Base-by-base conservation (phyloP, 192 early-diverging fungal species). In the Umbelopsis vinacea region DNA sequence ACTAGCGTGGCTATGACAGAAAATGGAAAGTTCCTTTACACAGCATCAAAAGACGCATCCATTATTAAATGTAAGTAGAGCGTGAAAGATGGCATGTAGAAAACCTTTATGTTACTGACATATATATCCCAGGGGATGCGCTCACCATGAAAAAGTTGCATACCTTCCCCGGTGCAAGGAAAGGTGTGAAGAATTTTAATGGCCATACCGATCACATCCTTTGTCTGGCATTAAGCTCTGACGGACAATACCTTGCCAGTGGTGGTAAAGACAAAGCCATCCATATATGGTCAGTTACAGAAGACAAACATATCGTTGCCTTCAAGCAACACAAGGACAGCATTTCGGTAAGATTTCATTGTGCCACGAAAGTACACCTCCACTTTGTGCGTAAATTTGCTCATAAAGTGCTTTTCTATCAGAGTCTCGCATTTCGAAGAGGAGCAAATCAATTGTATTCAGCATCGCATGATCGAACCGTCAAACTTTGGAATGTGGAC, bases 401-500 rank as follows among this genome's bases (percentile, higher is more conserved):
- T 15, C 35, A 40, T 37, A 2, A 26, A 0, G 17, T 1, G 11
- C 71, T 52, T 29, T 37, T 15, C 68, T 52, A 21, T 26, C 29
- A 89, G 88, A 87, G 91, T 21, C 82, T 98, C 71, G 88, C 84
- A 15, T 99, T 99, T 83, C 91, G 95, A 48, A 89, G 87, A 73
- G 90, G 92, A 24, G 71, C 79, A 67, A 85, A 90, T 77, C 90
- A 95, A 67, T 86, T 99, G 40, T 99, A 98, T 78, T 93, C 94
- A 66, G 89, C 89, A 69, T 94, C 94, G 7, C 81, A 83, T 23
- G 98, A 99, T 75, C 93, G 98, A 60, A 94, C 95, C 47, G 89
- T 99, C 76, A 99, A 99, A 78, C 66, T 98, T 38, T 99, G 97
- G 97, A 96, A 99, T 77, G 86, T 95, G 17, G 94, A 94, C 74